phyloP scores from a whole-genome alignment of 1,284 basidiomycete genomes.

The Boletellus deceptivus region DNA sequence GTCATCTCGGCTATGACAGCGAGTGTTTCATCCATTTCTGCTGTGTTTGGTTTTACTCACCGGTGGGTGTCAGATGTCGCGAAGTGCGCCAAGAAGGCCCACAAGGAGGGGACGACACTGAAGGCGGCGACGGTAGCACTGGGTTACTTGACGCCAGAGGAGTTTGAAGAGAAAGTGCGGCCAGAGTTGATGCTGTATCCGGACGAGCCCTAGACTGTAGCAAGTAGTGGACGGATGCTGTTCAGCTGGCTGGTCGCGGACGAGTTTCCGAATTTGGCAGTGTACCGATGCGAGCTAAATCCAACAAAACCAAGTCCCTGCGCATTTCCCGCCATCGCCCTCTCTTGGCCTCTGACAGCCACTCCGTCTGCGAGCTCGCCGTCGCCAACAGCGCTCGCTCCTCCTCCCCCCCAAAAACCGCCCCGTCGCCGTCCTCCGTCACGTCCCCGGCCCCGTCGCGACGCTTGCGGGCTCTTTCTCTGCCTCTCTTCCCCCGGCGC shows the following conservation, averaged over 20 bases:
- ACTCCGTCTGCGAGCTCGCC: conserved; percentile 14
- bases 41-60: conserved; percentile 8
- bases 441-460: conserved; percentile 1
- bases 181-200: conserved; percentile 89
- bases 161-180: conserved; percentile 94
- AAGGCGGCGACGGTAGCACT: conserved; percentile 92
- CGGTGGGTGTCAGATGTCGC: conserved; percentile 73
- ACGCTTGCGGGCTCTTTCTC: conserved; percentile 2
- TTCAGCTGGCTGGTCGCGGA: conserved; percentile 17
- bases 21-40: conserved; percentile 38
- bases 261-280: conserved; percentile 32
- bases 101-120: conserved; percentile 95
- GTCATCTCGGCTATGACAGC: conserved; percentile 94
- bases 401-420: neutral
- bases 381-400: neutral
- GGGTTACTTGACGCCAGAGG: conserved; percentile 84
- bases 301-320: conserved; percentile 39
- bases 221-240: neutral
- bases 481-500: conserved; percentile 3
- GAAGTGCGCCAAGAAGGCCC: conserved; percentile 98
- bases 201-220: conserved; percentile 42
- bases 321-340: conserved; percentile 34
- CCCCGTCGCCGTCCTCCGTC: neutral
- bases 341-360: conserved; percentile 22
- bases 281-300: conserved; percentile 37